Evolutionary conservation across 208 protist genomes (phyloP).

Genomic region (Leishmania tropica): DNA sequence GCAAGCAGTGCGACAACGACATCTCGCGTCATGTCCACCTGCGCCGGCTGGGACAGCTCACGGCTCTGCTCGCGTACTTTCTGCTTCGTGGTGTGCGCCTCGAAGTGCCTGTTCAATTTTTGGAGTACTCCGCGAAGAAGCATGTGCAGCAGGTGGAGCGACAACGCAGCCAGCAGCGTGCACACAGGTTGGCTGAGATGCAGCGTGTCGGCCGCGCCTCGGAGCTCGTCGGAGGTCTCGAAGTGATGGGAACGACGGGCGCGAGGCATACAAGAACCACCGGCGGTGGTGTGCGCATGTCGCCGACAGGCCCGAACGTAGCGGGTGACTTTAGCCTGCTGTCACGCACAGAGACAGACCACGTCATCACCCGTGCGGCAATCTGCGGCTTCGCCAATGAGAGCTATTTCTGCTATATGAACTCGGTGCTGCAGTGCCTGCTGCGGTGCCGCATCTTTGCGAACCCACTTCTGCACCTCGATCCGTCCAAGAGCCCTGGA

Average conservation of each 20-base stretch:
- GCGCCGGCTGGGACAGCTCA: conserved; percentile 50
- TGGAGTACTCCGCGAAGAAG: conserved; percentile 32
- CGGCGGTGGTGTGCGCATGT: neutral
- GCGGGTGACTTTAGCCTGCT: conserved; percentile 12
- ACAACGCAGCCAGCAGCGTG: conserved; percentile 31
- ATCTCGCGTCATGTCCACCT: conserved; percentile 32
- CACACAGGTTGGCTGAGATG: conserved; percentile 8
- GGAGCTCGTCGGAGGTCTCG: conserved; percentile 17
- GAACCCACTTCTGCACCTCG: conserved; percentile 38
- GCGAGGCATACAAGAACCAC: neutral
- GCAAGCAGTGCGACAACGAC: conserved; percentile 41
- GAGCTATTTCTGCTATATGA: conserved; percentile 97
- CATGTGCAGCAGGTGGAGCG: conserved; percentile 30
- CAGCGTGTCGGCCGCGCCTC: conserved; percentile 30
- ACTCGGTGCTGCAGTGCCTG: conserved; percentile 95
- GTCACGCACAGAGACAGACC: conserved; percentile 47
- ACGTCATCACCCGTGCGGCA: conserved; percentile 42
- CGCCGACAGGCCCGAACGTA: conserved; percentile 5
- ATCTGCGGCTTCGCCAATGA: conserved; percentile 88
- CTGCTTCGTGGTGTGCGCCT: conserved; percentile 40
- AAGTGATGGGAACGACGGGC: conserved; percentile 22
- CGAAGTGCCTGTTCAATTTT: conserved; percentile 30
- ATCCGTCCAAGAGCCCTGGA: conserved; percentile 34
- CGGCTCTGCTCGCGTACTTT: conserved; percentile 53
- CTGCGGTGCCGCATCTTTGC: conserved; percentile 73